phyloP scores from a whole-genome alignment of 148 eudicot species.

The Suaeda aralocaspica region DNA sequence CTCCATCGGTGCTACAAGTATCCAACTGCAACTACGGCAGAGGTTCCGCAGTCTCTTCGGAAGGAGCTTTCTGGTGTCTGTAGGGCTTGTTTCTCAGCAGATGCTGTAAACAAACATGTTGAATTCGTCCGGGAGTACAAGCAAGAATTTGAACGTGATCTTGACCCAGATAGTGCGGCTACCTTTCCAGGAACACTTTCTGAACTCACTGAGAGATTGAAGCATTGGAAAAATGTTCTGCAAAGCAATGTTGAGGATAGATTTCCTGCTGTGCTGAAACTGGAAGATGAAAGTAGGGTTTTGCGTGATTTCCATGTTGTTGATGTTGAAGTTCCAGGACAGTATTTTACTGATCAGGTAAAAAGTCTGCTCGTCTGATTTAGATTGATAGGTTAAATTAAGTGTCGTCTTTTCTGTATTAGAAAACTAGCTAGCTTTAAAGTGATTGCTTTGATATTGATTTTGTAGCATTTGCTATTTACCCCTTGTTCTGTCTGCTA shows the following conservation, averaged over 20 bases:
- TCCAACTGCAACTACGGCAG: slow-evolving; percentile 95
- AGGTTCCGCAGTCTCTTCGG: slow-evolving; percentile 95
- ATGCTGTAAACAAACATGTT: slow-evolving; percentile 97
- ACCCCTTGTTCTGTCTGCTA: neutral
- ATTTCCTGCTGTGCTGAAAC: slow-evolving; percentile 91
- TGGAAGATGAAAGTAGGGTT: slow-evolving; percentile 97
- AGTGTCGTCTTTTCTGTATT: neutral
- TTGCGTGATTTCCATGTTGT: slow-evolving; percentile 94
- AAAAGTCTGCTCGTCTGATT: neutral
- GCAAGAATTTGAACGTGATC: slow-evolving; percentile 96
- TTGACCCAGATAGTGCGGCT: slow-evolving; percentile 86
- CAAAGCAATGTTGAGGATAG: slow-evolving; percentile 98
- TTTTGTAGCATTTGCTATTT: neutral
- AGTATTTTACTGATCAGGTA: slow-evolving; percentile 95
- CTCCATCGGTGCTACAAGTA: slow-evolving; percentile 97
- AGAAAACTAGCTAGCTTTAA: neutral
- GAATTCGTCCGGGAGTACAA: slow-evolving; percentile 95
- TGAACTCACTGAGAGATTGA: slow-evolving; percentile 78
- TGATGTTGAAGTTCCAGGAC: slow-evolving; percentile 98
- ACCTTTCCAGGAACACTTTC: slow-evolving; percentile 89
- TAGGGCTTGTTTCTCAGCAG: slow-evolving; percentile 95
- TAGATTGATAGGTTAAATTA: neutral
- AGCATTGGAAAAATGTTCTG: slow-evolving; percentile 95
- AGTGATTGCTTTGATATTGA: neutral
- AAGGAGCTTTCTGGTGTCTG: slow-evolving; percentile 99